A percentile compares a stretch with the other conserved stretches of the same genome.
These are phyloP conservation scores for Tylopilus rubrobrunneus DNA, from an alignment of 768 basidiomycete genomes.

Conservation along the genomic window DNA sequence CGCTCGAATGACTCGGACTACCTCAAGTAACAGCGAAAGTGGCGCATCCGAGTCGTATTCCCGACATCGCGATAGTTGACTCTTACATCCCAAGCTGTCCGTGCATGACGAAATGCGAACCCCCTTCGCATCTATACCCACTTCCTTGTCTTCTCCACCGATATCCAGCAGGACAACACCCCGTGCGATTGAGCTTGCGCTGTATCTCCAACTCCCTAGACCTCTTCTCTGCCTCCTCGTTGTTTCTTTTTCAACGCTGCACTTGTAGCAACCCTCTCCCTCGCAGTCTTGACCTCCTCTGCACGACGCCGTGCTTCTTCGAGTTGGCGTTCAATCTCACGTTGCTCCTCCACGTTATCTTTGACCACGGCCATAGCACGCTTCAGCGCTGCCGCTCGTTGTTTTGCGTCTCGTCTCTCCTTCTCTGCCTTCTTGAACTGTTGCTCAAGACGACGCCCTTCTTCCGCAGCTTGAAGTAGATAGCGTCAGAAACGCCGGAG, in stretches of 20 bases:
- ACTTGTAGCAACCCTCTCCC: constrained; percentile 21
- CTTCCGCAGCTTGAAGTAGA: constrained; percentile 30
- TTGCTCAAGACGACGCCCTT: constrained; percentile 17
- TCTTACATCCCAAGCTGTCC: constrained; percentile 2
- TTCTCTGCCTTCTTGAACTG: constrained; percentile 15
- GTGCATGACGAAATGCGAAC: constrained; percentile 38
- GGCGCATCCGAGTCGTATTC: too few relatives aligned
- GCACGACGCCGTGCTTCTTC: constrained; percentile 30
- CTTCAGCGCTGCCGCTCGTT: constrained; percentile 12
- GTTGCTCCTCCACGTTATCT: constrained; percentile 10
- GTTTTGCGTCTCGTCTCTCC: constrained; percentile 9
- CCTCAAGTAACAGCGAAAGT: too few relatives aligned
- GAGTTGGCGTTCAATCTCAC: constrained; percentile 25
- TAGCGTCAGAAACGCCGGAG: constrained; percentile 47
- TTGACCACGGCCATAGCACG: constrained; percentile 20
- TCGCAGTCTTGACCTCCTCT: constrained; percentile 20
- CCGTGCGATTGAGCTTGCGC: constrained; percentile 42
- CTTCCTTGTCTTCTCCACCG: constrained; percentile 38
- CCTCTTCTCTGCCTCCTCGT: constrained; percentile 35
- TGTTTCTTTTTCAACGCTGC: constrained; percentile 31
- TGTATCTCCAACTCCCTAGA: constrained; percentile 35
- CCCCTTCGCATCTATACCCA: constrained; percentile 48
- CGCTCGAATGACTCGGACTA: too few relatives aligned
- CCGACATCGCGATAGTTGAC: too few relatives aligned
- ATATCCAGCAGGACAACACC: constrained; percentile 44